phyloP scores from a whole-genome alignment of 2,329 filamentous ascomycete genomes.

The Sporothrix globosa region DNA sequence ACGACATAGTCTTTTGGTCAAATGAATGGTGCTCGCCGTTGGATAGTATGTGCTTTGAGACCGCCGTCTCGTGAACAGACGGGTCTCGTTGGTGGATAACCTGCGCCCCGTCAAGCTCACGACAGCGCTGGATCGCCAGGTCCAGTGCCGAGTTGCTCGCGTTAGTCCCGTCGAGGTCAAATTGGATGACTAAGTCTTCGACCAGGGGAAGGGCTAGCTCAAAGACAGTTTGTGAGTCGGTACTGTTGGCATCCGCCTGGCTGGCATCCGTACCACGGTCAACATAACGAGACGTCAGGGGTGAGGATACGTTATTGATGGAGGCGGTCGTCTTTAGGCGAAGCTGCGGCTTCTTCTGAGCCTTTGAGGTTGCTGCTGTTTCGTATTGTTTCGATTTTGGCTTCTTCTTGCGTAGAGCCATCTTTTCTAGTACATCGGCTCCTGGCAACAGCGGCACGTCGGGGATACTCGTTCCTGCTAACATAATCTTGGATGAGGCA shows the following conservation, averaged over 20 bases:
- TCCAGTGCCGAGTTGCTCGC: conserved; percentile 50
- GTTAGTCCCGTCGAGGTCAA: conserved; percentile 52
- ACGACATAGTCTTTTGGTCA: conserved; percentile 22
- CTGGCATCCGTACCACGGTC: conserved; percentile 48
- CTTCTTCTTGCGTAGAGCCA: conserved; percentile 19
- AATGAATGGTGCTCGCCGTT: not conserved
- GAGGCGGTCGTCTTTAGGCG: not conserved
- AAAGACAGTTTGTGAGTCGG: conserved; percentile 37
- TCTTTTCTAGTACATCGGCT: conserved; percentile 21
- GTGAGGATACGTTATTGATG: not conserved
- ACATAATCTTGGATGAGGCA: not conserved
- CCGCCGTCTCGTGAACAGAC: not conserved
- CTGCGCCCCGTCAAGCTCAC: conserved; percentile 34
- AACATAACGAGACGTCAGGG: conserved; percentile 40
- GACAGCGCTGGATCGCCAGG: conserved; percentile 53
- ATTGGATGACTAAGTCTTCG: conserved; percentile 61
- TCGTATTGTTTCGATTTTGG: not conserved
- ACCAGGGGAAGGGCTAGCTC: conserved; percentile 55
- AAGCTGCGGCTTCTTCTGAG: conserved; percentile 4
- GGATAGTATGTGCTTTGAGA: not conserved
- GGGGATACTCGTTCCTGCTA: not conserved
- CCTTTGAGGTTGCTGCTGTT: not conserved
- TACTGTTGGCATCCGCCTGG: conserved; percentile 35
- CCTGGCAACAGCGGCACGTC: conserved; percentile 20
- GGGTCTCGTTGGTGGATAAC: not conserved